Base-by-base conservation (phyloP, 2,329 filamentous ascomycete genomes). In the Aspergillus piperis region DNA sequence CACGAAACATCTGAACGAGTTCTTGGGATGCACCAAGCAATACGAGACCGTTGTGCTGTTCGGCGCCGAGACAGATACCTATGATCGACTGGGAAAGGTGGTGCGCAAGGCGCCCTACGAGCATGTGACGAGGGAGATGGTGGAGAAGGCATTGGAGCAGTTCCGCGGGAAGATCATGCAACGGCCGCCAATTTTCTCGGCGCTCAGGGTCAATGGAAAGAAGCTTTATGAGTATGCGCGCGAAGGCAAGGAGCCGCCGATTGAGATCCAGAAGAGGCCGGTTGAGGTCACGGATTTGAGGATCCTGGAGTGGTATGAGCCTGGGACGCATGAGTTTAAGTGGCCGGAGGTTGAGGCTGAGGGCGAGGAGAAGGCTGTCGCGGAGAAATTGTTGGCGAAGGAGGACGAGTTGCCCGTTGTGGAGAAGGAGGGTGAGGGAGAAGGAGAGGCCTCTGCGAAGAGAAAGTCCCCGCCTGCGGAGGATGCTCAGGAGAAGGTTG, bases 141-240 rank as follows among this genome's bases (percentile, higher is more conserved):
- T 98, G 0, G 90, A 96, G 76, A 84, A 90, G 72, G 90, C 89
- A 15, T 78, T 98, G 59, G 83, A 81, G 5, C 79, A 83, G 62
- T 97, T 96, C 75, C 84, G 88, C 41, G 95, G 95, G 15, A 89
- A 89, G 68, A 92, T 92, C 70, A 88, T 90, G 80, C 95, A 99
- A 80, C 88, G 91, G 67, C 95, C 95, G 39, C 94, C 94, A 5
- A 86, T 99, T 19, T 99, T 93, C 77, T 96, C 92, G 30, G 95
- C 95, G 8, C 82, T 98, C 63, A 93, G 94, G 75, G 91, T 97
- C 76, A 86, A 97, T 67, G 95, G 95, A 2, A 97, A 97, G 81
- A 90, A 91, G 36, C 83, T 97, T 52, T 99, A 99, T 74, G 93
- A 99, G 78, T 98, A 98, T 76, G 95, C 95, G 19, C 85, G 95